These are phyloP conservation scores for Leccinum sublutescens DNA, from an alignment of 768 basidiomycete species.

Conservation along the genomic window DNA sequence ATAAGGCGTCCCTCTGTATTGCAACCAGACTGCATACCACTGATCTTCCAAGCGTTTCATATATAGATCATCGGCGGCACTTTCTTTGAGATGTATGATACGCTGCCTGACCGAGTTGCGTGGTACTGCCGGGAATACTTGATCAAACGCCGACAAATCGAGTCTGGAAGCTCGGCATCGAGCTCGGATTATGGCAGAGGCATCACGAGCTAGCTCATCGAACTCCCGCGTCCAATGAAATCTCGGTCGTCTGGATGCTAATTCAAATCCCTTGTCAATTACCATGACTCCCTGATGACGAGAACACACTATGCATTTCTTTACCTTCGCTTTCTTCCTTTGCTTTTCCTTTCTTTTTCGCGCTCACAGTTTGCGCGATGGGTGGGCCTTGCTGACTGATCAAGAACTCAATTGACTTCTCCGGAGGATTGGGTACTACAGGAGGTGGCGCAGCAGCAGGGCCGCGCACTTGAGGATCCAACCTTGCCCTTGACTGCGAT, in stretches of 20 bases:
- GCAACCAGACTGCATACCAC: conserved; percentile 78
- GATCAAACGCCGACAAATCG: conserved; percentile 71
- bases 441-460: conserved; percentile 34
- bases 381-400: conserved; percentile 53
- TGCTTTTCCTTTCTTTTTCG: conserved; percentile 35
- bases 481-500: conserved; percentile 31
- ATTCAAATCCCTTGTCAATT: conserved; percentile 7
- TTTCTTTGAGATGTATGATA: conserved; percentile 56
- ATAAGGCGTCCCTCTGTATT: conserved; percentile 60
- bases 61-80: conserved; percentile 70
- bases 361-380: conserved; percentile 30
- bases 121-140: conserved; percentile 78
- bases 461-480: not conserved
- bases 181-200: conserved; percentile 75
- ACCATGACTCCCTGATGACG: not conserved
- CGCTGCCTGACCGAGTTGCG: conserved; percentile 71
- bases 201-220: conserved; percentile 87
- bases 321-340: conserved; percentile 33
- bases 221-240: conserved; percentile 86
- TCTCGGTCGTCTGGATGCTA: conserved; percentile 50
- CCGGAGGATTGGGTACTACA: conserved; percentile 42
- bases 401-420: conserved; percentile 50
- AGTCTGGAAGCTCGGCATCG: conserved; percentile 66
- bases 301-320: not conserved
- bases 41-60: conserved; percentile 74